phyloP scores from a whole-genome alignment of 1,139 yeast species.

The Kurtzmaniella quercitrusa region DNA sequence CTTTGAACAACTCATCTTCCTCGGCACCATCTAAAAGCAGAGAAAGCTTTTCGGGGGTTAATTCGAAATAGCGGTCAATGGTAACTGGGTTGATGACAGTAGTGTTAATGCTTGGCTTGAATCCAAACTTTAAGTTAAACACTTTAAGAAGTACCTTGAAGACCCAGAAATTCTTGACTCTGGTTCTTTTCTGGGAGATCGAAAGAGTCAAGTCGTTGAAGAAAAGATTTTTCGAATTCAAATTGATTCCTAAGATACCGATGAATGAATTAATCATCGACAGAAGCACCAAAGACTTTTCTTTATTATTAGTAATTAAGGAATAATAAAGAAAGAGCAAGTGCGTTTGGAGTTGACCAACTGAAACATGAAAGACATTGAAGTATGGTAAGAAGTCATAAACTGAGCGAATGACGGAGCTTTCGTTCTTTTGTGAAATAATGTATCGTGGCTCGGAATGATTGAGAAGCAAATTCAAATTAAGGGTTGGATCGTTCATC shows the following conservation, averaged over 20 bases:
- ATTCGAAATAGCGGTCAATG: constrained; percentile 43
- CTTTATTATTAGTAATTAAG: constrained; percentile 43
- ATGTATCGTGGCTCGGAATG: constrained; percentile 36
- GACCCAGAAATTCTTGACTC: constrained; percentile 62
- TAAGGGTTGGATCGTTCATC: constrained; percentile 46
- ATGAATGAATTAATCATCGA: constrained; percentile 44
- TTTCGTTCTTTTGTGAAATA: constrained; percentile 13
- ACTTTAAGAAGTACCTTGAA: constrained; percentile 51
- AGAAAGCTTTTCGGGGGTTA: constrained; percentile 45
- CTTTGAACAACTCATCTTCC: constrained; percentile 34
- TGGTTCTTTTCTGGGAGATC: constrained; percentile 38
- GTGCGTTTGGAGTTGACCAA: constrained; percentile 40
- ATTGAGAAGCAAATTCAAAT: constrained; percentile 37
- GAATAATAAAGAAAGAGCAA: constrained; percentile 41
- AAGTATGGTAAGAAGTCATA: constrained; percentile 47
- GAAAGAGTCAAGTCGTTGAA: constrained; percentile 42
- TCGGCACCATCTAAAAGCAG: constrained; percentile 21
- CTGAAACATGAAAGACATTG: constrained; percentile 42
- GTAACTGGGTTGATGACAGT: constrained; percentile 50
- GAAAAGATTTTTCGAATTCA: constrained; percentile 42
- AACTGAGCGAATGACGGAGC: constrained; percentile 30
- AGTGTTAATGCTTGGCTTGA: constrained; percentile 45
- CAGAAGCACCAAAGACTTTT: constrained; percentile 40
- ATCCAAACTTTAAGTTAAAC: constrained; percentile 48
- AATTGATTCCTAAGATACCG: constrained; percentile 45